phyloP scores from a whole-genome alignment of 495 filamentous ascomycete genomes.

The Aspergillus ostianus region DNA sequence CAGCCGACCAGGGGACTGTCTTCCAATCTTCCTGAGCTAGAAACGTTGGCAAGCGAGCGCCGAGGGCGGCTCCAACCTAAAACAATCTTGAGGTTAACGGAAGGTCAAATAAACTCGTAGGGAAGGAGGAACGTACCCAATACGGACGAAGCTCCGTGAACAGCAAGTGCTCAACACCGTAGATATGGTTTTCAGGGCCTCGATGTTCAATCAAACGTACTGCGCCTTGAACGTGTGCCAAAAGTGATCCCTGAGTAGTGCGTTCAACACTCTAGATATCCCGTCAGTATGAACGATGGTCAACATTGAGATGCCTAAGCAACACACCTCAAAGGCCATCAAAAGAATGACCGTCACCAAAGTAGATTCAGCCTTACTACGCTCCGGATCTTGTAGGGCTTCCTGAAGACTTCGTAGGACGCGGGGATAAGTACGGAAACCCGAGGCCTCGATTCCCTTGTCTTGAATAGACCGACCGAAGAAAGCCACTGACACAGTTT shows the following conservation, averaged over 20 bases:
- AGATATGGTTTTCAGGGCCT: constrained; percentile 45
- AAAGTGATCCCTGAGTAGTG: constrained; percentile 35
- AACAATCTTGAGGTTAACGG: constrained; percentile 2
- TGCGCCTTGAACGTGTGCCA: constrained; percentile 42
- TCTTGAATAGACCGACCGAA: constrained; percentile 42
- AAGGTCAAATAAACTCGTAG: background rate
- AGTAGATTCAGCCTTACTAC: constrained; percentile 43
- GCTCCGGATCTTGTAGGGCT: constrained; percentile 39
- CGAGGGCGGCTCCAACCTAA: constrained; percentile 37
- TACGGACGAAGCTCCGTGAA: constrained; percentile 46
- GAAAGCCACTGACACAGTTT: constrained; percentile 43
- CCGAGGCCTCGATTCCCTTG: constrained; percentile 37
- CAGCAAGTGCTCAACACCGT: constrained; percentile 44
- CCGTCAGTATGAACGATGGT: constrained; percentile 13
- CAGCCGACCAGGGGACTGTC: constrained; percentile 43
- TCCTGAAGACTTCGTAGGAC: constrained; percentile 41
- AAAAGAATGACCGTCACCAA: constrained; percentile 43
- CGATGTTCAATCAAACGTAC: constrained; percentile 45
- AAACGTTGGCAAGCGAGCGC: constrained; percentile 34
- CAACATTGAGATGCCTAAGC: background rate
- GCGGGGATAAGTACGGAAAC: constrained; percentile 39
- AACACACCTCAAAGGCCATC: constrained; percentile 42
- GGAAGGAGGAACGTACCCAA: constrained; percentile 31
- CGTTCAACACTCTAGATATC: constrained; percentile 40
- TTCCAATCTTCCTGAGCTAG: constrained; percentile 43